These are phyloP conservation scores for Candida dajiaensis DNA, from an alignment of 805 yeast species.

Conservation along the genomic window DNA sequence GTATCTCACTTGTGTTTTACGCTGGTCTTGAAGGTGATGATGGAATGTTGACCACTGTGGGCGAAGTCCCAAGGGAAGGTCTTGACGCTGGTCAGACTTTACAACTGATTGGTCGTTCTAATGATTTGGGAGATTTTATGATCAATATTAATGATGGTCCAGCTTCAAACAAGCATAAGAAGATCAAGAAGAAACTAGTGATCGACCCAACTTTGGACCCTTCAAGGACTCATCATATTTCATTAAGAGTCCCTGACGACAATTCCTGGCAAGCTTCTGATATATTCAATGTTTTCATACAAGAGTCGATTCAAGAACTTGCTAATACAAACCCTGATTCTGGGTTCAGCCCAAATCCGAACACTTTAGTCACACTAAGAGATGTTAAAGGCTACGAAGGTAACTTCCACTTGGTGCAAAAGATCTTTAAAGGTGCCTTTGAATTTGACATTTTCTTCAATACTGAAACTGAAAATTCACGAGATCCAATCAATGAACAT, in stretches of 20 bases:
- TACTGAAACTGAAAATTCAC: conserved; percentile 37
- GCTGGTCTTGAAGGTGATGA: conserved; percentile 65
- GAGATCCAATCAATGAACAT: conserved; percentile 32
- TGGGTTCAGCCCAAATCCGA: conserved; percentile 27
- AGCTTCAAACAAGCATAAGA: conserved; percentile 38
- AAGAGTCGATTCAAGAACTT: conserved; percentile 57
- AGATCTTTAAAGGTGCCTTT: conserved; percentile 64
- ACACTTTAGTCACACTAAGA: conserved; percentile 47
- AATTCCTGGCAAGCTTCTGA: conserved; percentile 76
- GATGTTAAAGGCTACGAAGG: conserved; percentile 60
- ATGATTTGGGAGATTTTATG: conserved; percentile 62
- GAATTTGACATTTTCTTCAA: conserved; percentile 69
- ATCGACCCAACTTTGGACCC: conserved; percentile 49
- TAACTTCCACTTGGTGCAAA: conserved; percentile 74
- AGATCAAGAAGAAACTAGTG: conserved; percentile 19
- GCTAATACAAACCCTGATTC: conserved; percentile 19
- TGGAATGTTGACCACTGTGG: conserved; percentile 37
- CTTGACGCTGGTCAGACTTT: conserved; percentile 30
- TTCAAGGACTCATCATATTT: conserved; percentile 53
- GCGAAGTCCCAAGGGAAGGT: conserved; percentile 26
- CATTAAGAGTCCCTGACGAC: conserved; percentile 65
- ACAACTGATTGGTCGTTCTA: conserved; percentile 45
- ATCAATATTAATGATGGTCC: conserved; percentile 56
- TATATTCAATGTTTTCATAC: conserved; percentile 60
- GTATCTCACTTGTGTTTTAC: conserved; percentile 70